A percentile compares a stretch with the other conserved stretches of the same genome.
Conservation (phyloP, 2,329 filamentous ascomycete species). For the Exophiala sp. region DNA sequence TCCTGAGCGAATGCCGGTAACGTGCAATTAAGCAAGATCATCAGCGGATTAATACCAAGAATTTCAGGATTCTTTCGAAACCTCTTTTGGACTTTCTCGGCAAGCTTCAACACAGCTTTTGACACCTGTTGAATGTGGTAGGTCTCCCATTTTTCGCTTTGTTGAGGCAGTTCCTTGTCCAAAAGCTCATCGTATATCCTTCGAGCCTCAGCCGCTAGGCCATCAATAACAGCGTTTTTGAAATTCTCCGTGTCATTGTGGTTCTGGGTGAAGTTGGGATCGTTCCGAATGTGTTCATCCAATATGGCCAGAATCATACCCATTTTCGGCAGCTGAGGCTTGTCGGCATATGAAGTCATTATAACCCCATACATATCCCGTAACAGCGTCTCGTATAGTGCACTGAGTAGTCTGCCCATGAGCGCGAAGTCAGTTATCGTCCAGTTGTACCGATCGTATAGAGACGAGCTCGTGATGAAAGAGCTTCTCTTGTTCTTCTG, state of each 20-base stretch:
- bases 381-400: conserved; percentile 75
- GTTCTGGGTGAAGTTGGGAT: conserved; percentile 70
- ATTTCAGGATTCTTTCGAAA: conserved; percentile 85
- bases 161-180: conserved; percentile 72
- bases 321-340: conserved; percentile 65
- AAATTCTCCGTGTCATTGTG: conserved; percentile 70
- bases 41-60: conserved; percentile 68
- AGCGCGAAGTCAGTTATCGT: conserved; percentile 64
- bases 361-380: conserved; percentile 85
- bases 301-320: conserved; percentile 77
- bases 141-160: conserved; percentile 83
- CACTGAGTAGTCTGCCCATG: conserved; percentile 72
- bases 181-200: conserved; percentile 78
- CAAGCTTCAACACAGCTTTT: conserved; percentile 78
- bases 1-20: conserved; percentile 90
- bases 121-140: conserved; percentile 86
- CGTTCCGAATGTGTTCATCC: conserved; percentile 74
- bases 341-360: conserved; percentile 83
- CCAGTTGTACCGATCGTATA: conserved; percentile 63
- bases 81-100: conserved; percentile 85
- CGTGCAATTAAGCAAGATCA: conserved; percentile 74
- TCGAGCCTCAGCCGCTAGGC: conserved; percentile 68
- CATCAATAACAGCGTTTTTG: conserved; percentile 66
- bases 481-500: conserved; percentile 57
- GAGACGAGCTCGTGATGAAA: conserved; percentile 38